These are phyloP conservation scores for Candida chilensis DNA, from an alignment of 805 yeast species.

Conservation along the genomic window DNA sequence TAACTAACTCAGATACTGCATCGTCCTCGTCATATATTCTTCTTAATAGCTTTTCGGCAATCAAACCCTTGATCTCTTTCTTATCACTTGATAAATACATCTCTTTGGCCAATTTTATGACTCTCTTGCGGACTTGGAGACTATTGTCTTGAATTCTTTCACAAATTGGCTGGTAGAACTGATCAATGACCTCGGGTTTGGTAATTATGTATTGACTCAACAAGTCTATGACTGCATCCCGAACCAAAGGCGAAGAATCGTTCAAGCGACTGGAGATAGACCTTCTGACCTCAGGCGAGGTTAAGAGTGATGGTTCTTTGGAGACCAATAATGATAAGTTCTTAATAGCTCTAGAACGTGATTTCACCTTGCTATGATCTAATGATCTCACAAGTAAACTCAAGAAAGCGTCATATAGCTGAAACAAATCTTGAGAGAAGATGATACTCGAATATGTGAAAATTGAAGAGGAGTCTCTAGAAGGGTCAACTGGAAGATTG, in stretches of 20 bases:
- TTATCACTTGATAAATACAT: conserved; percentile 31
- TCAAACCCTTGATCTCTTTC: conserved; percentile 20
- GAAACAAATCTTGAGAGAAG: conserved; percentile 17
- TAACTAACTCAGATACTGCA: conserved; percentile 5
- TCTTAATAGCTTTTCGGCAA: conserved; percentile 42
- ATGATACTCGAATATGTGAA: conserved; percentile 12
- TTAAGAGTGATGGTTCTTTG: conserved; percentile 41
- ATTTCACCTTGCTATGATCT: conserved; percentile 37
- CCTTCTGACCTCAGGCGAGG: conserved; percentile 37
- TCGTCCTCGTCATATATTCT: conserved; percentile 69
- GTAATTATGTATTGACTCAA: conserved; percentile 36
- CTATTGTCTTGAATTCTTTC: conserved; percentile 50
- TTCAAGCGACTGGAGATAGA: conserved; percentile 41
- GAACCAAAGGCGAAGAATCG: conserved; percentile 62
- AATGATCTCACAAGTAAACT: conserved; percentile 37
- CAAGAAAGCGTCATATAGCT: conserved; percentile 44
- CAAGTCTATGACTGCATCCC: conserved; percentile 70
- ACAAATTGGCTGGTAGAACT: conserved; percentile 40
- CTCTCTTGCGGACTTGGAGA: conserved; percentile 53
- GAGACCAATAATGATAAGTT: conserved; percentile 47
- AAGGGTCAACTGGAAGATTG: conserved; percentile 3
- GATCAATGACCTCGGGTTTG: conserved; percentile 33
- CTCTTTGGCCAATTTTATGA: conserved; percentile 38
- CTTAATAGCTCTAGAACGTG: conserved; percentile 58
- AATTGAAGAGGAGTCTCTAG: conserved; percentile 7